Conservation (phyloP, 2,329 filamentous ascomycete genomes). For the Paraphaeosphaeria minitans region DNA sequence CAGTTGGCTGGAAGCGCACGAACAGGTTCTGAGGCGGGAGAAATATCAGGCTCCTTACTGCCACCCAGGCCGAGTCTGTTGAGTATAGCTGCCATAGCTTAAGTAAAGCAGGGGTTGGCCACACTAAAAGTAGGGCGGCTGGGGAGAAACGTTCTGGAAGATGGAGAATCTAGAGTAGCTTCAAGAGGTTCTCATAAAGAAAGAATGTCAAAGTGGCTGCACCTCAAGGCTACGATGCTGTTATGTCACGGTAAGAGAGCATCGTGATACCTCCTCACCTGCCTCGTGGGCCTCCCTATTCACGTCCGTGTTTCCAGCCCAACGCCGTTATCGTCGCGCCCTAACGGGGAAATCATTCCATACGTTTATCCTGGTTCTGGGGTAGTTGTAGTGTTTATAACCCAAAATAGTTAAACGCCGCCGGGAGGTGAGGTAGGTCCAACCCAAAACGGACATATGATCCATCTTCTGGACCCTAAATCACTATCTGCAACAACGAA, state of each 20-base stretch:
- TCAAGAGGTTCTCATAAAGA: constrained; percentile 6
- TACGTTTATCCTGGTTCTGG: background rate
- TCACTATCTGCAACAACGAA: constrained; percentile 5
- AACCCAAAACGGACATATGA: constrained; percentile 16
- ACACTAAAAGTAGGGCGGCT: background rate
- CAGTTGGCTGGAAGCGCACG: constrained; percentile 47
- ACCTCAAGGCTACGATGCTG: background rate
- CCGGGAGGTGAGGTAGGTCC: constrained; percentile 5
- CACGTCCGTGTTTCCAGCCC: constrained; percentile 6
- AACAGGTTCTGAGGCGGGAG: constrained; percentile 23
- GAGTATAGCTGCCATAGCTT: constrained; percentile 9
- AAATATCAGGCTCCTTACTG: background rate
- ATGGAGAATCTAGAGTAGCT: background rate
- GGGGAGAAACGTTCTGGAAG: background rate
- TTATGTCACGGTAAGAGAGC: background rate
- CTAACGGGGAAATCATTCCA: constrained; percentile 16
- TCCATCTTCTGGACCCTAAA: constrained; percentile 13
- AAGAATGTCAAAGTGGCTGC: background rate
- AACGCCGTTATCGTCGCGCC: constrained; percentile 10
- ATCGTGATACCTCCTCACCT: constrained; percentile 5
- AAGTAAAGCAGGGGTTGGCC: background rate
- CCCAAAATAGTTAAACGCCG: constrained; percentile 14
- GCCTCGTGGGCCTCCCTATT: constrained; percentile 3
- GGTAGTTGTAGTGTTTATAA: background rate
- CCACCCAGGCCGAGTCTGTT: constrained; percentile 12